Percentiles rank a stretch among this genome's conserved stretches.
Conservation (phyloP, 306 rosid genomes). For the Fragaria nilgerrensis region DNA sequence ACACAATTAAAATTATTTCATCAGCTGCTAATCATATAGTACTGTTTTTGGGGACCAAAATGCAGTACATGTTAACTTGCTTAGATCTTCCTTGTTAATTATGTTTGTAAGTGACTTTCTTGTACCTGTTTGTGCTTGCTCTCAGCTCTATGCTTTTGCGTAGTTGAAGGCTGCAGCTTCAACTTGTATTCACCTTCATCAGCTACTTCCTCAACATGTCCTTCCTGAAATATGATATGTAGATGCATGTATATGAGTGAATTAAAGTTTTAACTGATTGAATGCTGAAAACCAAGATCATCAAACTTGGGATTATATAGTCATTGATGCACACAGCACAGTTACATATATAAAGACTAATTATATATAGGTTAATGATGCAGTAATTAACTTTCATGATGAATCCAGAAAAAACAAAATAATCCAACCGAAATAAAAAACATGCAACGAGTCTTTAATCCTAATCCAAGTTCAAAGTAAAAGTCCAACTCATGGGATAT, state of each 20-base stretch:
- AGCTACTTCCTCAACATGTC: background rate
- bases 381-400: background rate
- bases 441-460: background rate
- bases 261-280: background rate
- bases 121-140: slow-evolving; percentile 17
- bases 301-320: background rate
- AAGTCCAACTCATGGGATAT: background rate
- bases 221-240: background rate
- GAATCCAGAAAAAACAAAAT: background rate
- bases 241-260: background rate
- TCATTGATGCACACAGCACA: background rate
- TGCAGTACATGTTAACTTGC: background rate
- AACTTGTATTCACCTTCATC: background rate
- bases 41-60: too few species aligned
- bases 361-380: background rate
- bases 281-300: background rate
- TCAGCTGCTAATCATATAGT: background rate
- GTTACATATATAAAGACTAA: background rate
- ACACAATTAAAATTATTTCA: background rate
- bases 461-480: background rate
- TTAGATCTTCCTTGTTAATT: background rate
- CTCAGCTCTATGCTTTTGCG: slow-evolving; percentile 2
- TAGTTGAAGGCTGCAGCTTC: background rate
- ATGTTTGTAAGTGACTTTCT: background rate
- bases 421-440: background rate